A percentile compares a stretch with the other conserved stretches of the same genome.
phyloP scores from a whole-genome alignment of 768 basidiomycete genomes.

The Dacryopinax spathularia region DNA sequence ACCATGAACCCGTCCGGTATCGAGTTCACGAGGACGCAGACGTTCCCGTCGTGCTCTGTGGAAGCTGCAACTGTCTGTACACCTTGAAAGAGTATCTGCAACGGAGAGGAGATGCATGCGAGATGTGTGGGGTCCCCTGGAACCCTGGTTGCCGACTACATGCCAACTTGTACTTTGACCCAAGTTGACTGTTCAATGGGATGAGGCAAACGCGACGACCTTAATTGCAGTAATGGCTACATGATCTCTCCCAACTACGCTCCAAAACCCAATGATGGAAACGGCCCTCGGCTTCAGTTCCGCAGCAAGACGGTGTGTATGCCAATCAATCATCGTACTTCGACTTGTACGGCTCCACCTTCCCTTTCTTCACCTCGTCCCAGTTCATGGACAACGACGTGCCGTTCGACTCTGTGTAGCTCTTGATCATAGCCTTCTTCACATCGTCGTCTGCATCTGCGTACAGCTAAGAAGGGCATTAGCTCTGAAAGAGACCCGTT shows the following conservation, averaged over 20 bases:
- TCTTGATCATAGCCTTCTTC: slow-evolving; percentile 93
- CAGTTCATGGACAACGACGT: slow-evolving; percentile 94
- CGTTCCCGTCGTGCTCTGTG: not conserved
- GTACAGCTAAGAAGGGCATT: slow-evolving; percentile 41
- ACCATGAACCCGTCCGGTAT: not conserved
- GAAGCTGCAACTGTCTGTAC: not conserved
- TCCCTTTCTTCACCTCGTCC: slow-evolving; percentile 63
- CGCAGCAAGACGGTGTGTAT: too few species aligned
- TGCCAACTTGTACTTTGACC: not conserved
- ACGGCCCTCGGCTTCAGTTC: too few species aligned
- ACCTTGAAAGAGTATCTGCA: not conserved
- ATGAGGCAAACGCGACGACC: not conserved
- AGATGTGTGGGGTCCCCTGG: not conserved
- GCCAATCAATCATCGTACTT: not conserved
- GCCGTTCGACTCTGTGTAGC: slow-evolving; percentile 85
- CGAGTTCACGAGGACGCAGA: not conserved
- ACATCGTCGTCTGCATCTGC: slow-evolving; percentile 84
- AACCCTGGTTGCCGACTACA: not conserved
- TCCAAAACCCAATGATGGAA: too few species aligned
- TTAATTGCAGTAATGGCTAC: not conserved
- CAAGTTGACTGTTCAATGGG: not conserved
- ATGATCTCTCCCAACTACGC: too few species aligned
- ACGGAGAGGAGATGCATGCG: not conserved
- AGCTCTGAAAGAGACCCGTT: not conserved
- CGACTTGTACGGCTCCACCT: slow-evolving; percentile 1